These are phyloP conservation scores for Cucumis cinereus DNA, from an alignment of 306 rosid species.

Conservation along the genomic window DNA sequence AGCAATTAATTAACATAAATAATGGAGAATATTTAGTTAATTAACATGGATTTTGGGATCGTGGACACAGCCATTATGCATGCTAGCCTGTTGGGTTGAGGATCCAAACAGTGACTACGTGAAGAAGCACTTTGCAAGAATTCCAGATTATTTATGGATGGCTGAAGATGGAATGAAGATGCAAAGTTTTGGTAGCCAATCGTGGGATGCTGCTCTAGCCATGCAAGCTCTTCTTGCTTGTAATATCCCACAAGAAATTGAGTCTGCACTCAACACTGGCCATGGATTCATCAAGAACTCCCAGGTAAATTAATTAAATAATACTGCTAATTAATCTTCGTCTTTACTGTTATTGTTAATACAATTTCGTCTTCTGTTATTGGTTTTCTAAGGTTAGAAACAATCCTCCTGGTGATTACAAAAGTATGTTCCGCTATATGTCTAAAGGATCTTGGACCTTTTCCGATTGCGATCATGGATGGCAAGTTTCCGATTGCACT, in stretches of 20 bases:
- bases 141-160: slow-evolving; percentile 23
- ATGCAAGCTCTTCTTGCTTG: slow-evolving; percentile 22
- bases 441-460: slow-evolving; percentile 71
- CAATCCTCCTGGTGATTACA: slow-evolving; percentile 45
- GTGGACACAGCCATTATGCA: slow-evolving; percentile 12
- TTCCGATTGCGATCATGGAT: slow-evolving; percentile 62
- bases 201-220: slow-evolving; percentile 19
- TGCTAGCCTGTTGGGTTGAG: slow-evolving; percentile 36
- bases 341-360: too few relatives aligned
- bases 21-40: too few relatives aligned
- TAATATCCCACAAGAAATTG: slow-evolving; percentile 13
- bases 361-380: too few relatives aligned
- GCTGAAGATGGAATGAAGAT: slow-evolving; percentile 32
- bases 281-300: slow-evolving; percentile 20
- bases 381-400: too few relatives aligned
- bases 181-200: slow-evolving; percentile 24
- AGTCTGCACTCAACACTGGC: slow-evolving; percentile 5
- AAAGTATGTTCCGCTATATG: slow-evolving; percentile 47
- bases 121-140: slow-evolving; percentile 23
- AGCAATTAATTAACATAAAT: not conserved
- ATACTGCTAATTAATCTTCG: not conserved
- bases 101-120: slow-evolving; percentile 21
- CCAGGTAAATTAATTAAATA: slow-evolving; percentile 6
- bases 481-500: slow-evolving; percentile 63
- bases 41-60: not conserved